phyloP scores from a whole-genome alignment of 1,139 yeast species.

The Meyerozyma elateridarum region DNA sequence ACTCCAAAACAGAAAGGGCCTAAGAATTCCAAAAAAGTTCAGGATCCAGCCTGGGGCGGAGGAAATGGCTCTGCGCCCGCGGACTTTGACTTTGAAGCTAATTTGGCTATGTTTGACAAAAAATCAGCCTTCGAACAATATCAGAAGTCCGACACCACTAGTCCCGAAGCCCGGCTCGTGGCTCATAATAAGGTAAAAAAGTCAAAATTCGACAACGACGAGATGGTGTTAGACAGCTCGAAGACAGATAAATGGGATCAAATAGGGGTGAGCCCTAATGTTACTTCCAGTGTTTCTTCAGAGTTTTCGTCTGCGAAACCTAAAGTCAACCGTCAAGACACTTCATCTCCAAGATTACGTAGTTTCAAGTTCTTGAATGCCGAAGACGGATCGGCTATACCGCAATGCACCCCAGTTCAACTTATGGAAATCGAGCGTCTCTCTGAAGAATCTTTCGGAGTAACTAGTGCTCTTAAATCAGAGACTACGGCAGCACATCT shows the following conservation, averaged over 20 bases:
- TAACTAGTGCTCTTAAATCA: slow-evolving; percentile 44
- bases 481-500: slow-evolving; percentile 74
- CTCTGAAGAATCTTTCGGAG: slow-evolving; percentile 49
- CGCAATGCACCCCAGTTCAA: slow-evolving; percentile 77
- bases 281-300: background rate
- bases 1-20: slow-evolving; percentile 17
- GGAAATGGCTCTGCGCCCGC: slow-evolving; percentile 44
- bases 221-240: slow-evolving; percentile 60
- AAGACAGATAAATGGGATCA: slow-evolving; percentile 56
- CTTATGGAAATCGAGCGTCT: slow-evolving; percentile 72
- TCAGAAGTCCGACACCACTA: slow-evolving; percentile 56
- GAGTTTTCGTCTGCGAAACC: background rate
- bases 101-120: slow-evolving; percentile 80
- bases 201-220: slow-evolving; percentile 59
- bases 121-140: slow-evolving; percentile 74
- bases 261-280: slow-evolving; percentile 24
- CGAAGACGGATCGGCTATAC: slow-evolving; percentile 31
- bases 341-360: slow-evolving; percentile 1
- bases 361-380: slow-evolving; percentile 19
- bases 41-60: slow-evolving; percentile 44
- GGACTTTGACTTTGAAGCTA: slow-evolving; percentile 86
- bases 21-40: slow-evolving; percentile 6
- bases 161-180: slow-evolving; percentile 62
- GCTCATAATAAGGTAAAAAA: slow-evolving; percentile 56
- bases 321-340: background rate